phyloP scores from a whole-genome alignment of 2,329 filamentous ascomycete genomes.

The Neofusicoccum sp. region DNA sequence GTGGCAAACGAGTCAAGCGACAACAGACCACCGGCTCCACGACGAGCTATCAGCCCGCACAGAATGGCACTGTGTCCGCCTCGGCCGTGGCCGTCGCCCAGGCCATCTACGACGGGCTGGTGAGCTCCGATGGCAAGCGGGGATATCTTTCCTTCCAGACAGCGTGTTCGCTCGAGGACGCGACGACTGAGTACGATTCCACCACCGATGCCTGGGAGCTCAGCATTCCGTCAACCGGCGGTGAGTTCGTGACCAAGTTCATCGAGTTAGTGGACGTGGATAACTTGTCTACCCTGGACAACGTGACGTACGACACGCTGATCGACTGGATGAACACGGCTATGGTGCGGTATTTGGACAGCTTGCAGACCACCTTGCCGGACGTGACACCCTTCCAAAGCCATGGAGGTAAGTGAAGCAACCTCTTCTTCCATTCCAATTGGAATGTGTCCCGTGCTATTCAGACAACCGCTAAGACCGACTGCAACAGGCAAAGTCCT shows the following conservation, averaged over 20 bases:
- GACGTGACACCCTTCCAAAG: constrained; percentile 56
- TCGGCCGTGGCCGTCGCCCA: constrained; percentile 33
- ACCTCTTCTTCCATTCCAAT: background rate
- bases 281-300: constrained; percentile 23
- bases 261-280: constrained; percentile 34
- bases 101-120: constrained; percentile 39
- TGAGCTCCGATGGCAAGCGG: constrained; percentile 42
- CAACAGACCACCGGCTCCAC: constrained; percentile 6
- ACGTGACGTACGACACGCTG: constrained; percentile 59
- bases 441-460: too few species aligned
- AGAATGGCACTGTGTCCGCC: constrained; percentile 37
- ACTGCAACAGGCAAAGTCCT: constrained; percentile 49
- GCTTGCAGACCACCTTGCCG: constrained; percentile 56
- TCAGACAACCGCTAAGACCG: background rate
- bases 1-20: constrained; percentile 10
- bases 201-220: constrained; percentile 37
- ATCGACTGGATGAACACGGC: constrained; percentile 56
- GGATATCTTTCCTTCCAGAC: constrained; percentile 47
- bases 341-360: constrained; percentile 51
- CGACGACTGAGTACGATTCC: constrained; percentile 39
- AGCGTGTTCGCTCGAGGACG: constrained; percentile 37
- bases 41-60: constrained; percentile 28
- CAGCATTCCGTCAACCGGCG: constrained; percentile 36
- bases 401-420: constrained; percentile 42
- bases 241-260: constrained; percentile 48